Evolutionary conservation across 441 rosid genomes (phyloP).

Genomic region (Gossypium davidsonii): DNA sequence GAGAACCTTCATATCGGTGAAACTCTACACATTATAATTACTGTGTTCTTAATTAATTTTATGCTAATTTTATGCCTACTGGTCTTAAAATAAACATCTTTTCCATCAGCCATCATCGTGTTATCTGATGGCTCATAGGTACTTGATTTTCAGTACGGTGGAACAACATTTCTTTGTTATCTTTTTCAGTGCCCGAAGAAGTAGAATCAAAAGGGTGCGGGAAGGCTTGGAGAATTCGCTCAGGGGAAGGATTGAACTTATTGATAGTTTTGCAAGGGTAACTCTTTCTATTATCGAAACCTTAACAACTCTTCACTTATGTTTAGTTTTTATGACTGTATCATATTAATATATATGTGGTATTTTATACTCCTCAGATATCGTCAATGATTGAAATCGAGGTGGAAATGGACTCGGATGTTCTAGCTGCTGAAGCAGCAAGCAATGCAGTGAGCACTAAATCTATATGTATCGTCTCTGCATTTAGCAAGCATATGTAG

Average conservation of each 20-base stretch:
- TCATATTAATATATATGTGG: neutral
- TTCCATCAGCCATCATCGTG: neutral
- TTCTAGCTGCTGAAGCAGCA: conserved; percentile 89
- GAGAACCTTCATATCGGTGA: conserved; percentile 94
- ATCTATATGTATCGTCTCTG: conserved; percentile 12
- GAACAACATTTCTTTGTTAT: conserved; percentile 18
- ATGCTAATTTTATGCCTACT: neutral
- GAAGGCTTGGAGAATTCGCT: conserved; percentile 80
- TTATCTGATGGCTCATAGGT: neutral
- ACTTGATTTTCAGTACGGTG: conserved; percentile 1
- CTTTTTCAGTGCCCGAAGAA: conserved; percentile 59
- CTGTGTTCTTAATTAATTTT: neutral
- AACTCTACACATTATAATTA: conserved; percentile 13
- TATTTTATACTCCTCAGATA: conserved; percentile 38
- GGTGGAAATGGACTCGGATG: conserved; percentile 88
- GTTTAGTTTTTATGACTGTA: conserved; percentile 5
- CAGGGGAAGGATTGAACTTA: conserved; percentile 70
- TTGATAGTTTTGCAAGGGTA: conserved; percentile 90
- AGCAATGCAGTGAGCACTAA: conserved; percentile 53
- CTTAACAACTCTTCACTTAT: neutral
- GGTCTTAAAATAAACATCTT: neutral
- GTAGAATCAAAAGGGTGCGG: conserved; percentile 68
- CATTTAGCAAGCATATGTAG: neutral
- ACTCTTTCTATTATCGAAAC: conserved; percentile 17
- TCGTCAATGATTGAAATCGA: conserved; percentile 97